Conservation (phyloP, 75 land plant genomes). For the Sequoia sempervirens region DNA sequence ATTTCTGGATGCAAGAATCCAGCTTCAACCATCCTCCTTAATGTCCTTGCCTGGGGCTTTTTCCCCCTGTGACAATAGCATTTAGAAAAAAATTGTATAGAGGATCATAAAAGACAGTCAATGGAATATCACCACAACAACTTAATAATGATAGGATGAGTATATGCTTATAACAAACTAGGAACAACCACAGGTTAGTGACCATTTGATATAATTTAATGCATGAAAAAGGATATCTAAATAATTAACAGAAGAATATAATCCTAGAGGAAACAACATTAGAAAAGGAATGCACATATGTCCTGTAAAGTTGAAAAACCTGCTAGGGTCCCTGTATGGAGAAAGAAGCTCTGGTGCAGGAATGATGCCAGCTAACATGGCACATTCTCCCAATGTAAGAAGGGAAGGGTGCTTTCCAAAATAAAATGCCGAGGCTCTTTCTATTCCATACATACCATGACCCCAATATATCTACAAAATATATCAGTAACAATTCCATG, state of each 20-base stretch:
- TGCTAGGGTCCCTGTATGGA: slow-evolving; percentile 55
- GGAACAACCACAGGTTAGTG: neutral
- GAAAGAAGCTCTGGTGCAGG: slow-evolving; percentile 71
- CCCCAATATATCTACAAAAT: slow-evolving; percentile 75
- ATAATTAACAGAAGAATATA: neutral
- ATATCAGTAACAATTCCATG: slow-evolving; percentile 11
- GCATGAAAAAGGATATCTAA: neutral
- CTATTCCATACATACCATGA: slow-evolving; percentile 65
- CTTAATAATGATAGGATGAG: neutral
- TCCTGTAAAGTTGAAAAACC: slow-evolving; percentile 19
- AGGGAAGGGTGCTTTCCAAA: slow-evolving; percentile 65
- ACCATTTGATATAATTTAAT: neutral
- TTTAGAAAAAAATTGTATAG: neutral
- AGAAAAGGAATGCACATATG: neutral
- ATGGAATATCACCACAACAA: neutral
- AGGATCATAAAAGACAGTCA: neutral
- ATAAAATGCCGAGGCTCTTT: slow-evolving; percentile 66
- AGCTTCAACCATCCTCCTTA: slow-evolving; percentile 64
- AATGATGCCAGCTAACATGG: slow-evolving; percentile 70
- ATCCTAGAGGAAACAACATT: neutral
- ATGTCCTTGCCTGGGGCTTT: slow-evolving; percentile 50
- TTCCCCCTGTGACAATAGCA: slow-evolving; percentile 40
- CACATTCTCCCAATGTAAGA: slow-evolving; percentile 62
- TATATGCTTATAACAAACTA: neutral
- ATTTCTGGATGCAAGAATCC: slow-evolving; percentile 49